These are phyloP conservation scores for Coniosporium tulheliwenetii DNA, from an alignment of 2,329 filamentous ascomycete species.

Conservation along the genomic window DNA sequence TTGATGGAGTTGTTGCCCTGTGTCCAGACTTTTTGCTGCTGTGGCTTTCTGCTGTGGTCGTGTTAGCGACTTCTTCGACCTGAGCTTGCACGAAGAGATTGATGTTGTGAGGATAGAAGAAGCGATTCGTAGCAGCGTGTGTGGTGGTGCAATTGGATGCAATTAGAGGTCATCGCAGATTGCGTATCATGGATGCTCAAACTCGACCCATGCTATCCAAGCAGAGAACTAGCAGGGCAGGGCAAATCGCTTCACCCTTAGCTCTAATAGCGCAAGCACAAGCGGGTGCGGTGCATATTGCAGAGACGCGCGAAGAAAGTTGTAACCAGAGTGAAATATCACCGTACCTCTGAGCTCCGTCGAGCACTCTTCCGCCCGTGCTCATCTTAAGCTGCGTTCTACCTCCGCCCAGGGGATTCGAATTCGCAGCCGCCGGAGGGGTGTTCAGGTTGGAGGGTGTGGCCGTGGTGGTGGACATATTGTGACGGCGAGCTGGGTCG, in stretches of 20 bases:
- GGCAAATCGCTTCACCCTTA: too few relatives aligned
- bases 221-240: too few relatives aligned
- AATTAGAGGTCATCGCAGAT: neutral
- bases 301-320: neutral
- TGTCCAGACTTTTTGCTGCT: slow-evolving; percentile 43
- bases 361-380: slow-evolving; percentile 32
- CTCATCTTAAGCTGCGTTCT: slow-evolving; percentile 34
- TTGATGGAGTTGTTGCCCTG: slow-evolving; percentile 46
- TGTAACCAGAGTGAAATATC: slow-evolving; percentile 28
- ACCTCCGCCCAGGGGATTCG: slow-evolving; percentile 17
- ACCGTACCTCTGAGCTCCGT: slow-evolving; percentile 38
- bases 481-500: neutral
- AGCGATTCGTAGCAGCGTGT: neutral
- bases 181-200: neutral
- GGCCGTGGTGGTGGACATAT: slow-evolving; percentile 11
- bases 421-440: slow-evolving; percentile 16
- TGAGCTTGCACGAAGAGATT: neutral
- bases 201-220: neutral
- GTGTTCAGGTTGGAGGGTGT: slow-evolving; percentile 19
- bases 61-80: neutral
- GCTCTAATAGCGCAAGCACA: too few relatives aligned
- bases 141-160: neutral
- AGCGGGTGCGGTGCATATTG: neutral
- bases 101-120: neutral
- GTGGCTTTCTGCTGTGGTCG: slow-evolving; percentile 29